Conservation (phyloP, 257 asterid species). For the Cynanchum wilfordii region DNA sequence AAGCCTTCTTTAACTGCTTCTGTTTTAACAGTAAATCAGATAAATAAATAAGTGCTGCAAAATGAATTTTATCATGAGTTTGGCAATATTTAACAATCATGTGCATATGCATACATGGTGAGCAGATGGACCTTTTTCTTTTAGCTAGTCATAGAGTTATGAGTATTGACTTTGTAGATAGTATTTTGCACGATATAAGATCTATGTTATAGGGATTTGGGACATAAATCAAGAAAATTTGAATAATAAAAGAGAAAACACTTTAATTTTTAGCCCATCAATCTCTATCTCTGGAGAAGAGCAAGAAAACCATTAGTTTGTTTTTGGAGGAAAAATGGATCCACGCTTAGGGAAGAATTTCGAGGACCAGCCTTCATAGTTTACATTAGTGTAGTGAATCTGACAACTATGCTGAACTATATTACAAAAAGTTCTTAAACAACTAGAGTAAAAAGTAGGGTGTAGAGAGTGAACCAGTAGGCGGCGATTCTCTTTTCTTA, state of each 20-base stretch:
- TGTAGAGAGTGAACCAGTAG: constrained; percentile 21
- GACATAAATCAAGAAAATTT: too few species aligned
- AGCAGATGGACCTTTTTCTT: neutral
- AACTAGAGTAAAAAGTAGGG: neutral
- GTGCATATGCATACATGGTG: neutral
- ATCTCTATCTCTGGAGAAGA: too few species aligned
- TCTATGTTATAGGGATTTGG: neutral
- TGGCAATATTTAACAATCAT: neutral
- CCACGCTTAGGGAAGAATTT: neutral
- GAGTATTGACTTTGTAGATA: neutral
- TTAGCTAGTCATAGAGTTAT: too few species aligned
- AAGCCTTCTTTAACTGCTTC: constrained; percentile 15
- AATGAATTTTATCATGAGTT: neutral
- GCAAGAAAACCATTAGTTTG: too few species aligned
- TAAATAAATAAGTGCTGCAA: neutral
- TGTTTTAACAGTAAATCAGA: constrained; percentile 17
- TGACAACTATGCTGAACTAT: neutral
- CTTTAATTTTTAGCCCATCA: too few species aligned
- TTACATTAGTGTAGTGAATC: neutral
- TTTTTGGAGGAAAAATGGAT: neutral
- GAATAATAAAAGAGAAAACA: too few species aligned
- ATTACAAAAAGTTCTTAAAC: neutral
- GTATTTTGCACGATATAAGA: neutral
- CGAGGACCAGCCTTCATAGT: neutral
- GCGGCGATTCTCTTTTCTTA: constrained; percentile 14